Percentiles rank a stretch among this genome's conserved stretches.
These are phyloP conservation scores for Globisporangium irregulare DNA, from an alignment of 352 stramenopile genomes.

Conservation along the genomic window DNA sequence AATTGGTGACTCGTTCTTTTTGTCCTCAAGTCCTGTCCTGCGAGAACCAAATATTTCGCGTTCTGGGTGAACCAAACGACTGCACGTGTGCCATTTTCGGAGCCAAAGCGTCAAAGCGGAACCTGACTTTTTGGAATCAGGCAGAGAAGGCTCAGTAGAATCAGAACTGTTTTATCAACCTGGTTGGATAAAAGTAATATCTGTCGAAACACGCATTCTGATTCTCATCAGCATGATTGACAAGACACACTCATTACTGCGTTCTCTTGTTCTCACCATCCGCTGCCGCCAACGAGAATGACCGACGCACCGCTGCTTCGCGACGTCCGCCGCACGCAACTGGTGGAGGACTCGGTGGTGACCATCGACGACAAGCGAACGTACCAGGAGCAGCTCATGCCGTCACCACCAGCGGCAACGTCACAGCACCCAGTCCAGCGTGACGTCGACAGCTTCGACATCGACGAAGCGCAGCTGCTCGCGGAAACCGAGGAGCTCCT, in stretches of 20 bases:
- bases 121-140: too few species aligned
- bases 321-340: too few species aligned
- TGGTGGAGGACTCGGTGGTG: too few species aligned
- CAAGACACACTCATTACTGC: background rate
- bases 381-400: slow-evolving; percentile 1
- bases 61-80: too few species aligned
- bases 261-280: too few species aligned
- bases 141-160: background rate
- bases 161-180: too few species aligned
- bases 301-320: background rate
- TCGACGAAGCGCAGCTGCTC: slow-evolving; percentile 13
- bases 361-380: too few species aligned
- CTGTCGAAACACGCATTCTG: background rate
- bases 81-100: too few species aligned
- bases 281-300: background rate
- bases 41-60: too few species aligned
- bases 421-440: background rate
- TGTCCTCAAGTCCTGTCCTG: too few species aligned
- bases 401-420: background rate
- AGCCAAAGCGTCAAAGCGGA: too few species aligned
- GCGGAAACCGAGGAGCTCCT: slow-evolving; percentile 14
- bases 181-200: background rate
- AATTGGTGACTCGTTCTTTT: too few species aligned
- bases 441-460: background rate
- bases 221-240: background rate